phyloP scores from a whole-genome alignment of 306 rosid species.

The Abrus pulchellus region DNA sequence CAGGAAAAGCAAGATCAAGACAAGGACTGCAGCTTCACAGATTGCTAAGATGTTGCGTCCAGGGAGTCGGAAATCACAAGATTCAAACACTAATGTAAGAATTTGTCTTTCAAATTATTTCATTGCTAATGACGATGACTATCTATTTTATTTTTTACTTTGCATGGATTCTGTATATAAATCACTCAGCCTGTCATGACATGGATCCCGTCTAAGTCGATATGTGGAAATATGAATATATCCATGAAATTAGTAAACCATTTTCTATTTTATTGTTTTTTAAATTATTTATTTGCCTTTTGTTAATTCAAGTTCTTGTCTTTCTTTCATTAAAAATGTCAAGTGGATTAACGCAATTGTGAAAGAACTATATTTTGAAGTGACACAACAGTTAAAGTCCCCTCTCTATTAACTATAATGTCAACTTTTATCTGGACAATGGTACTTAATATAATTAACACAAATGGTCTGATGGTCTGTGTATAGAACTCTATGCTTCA shows the following conservation, averaged over 20 bases:
- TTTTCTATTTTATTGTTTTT: constrained; percentile 1
- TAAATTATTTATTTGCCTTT: constrained; percentile 1
- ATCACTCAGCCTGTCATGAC: constrained; percentile 20
- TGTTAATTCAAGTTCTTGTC: background rate
- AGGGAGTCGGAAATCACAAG: constrained; percentile 49
- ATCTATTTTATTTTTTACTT: background rate
- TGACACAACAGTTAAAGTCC: background rate
- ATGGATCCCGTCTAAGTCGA: constrained; percentile 4
- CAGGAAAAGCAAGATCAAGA: constrained; percentile 68
- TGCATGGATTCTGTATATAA: constrained; percentile 1
- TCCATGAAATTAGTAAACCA: background rate
- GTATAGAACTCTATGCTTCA: background rate
- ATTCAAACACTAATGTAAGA: constrained; percentile 56
- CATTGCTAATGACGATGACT: constrained; percentile 1
- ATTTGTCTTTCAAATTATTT: constrained; percentile 25
- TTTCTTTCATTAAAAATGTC: constrained; percentile 2
- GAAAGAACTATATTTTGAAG: background rate
- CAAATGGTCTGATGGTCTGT: constrained; percentile 19
- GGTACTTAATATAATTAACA: constrained; percentile 16
- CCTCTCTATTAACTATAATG: constrained; percentile 6
- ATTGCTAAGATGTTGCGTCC: constrained; percentile 79
- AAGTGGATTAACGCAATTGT: background rate
- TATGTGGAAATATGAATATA: constrained; percentile 19
- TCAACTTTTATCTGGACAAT: constrained; percentile 5
- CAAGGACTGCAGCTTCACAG: constrained; percentile 80